Evolutionary conservation across 2,329 filamentous ascomycete genomes (phyloP).

Genomic region (Penicillium sp.): DNA sequence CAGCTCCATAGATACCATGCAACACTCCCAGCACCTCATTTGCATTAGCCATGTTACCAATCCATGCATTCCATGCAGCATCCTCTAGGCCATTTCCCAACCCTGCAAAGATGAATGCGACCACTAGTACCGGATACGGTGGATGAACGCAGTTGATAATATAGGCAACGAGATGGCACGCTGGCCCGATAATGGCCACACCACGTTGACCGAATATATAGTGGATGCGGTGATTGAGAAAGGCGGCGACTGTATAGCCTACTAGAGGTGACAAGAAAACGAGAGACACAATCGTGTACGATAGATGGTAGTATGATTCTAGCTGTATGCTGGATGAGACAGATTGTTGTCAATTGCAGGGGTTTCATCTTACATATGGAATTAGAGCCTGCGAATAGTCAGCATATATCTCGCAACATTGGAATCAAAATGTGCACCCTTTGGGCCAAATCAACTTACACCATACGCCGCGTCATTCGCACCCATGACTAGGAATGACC

Average conservation of each 20-base stretch:
- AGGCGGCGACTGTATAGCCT: conserved; percentile 49
- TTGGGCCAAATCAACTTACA: conserved; percentile 39
- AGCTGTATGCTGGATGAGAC: conserved; percentile 33
- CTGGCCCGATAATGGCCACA: conserved; percentile 64
- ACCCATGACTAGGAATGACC: conserved; percentile 59
- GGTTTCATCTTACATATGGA: conserved; percentile 49
- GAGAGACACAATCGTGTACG: conserved; percentile 51
- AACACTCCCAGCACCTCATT: conserved; percentile 74
- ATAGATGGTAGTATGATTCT: conserved; percentile 48
- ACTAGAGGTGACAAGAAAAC: conserved; percentile 51
- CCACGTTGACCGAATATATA: conserved; percentile 63
- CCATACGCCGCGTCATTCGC: conserved; percentile 61
- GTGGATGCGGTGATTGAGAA: conserved; percentile 49
- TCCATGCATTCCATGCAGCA: conserved; percentile 61
- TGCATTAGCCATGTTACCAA: conserved; percentile 70
- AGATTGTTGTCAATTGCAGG: neutral
- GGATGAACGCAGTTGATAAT: conserved; percentile 40
- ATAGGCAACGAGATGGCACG: conserved; percentile 44
- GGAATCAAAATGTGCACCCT: neutral
- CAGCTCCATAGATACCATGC: conserved; percentile 72
- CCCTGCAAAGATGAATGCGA: conserved; percentile 43
- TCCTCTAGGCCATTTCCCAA: conserved; percentile 48
- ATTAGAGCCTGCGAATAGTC: conserved; percentile 45
- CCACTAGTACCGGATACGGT: conserved; percentile 44
- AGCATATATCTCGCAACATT: neutral